A percentile compares a stretch with the other conserved stretches of the same genome.
Conservation (phyloP, 2,329 filamentous ascomycete genomes). For the Seiridium unicorne region DNA sequence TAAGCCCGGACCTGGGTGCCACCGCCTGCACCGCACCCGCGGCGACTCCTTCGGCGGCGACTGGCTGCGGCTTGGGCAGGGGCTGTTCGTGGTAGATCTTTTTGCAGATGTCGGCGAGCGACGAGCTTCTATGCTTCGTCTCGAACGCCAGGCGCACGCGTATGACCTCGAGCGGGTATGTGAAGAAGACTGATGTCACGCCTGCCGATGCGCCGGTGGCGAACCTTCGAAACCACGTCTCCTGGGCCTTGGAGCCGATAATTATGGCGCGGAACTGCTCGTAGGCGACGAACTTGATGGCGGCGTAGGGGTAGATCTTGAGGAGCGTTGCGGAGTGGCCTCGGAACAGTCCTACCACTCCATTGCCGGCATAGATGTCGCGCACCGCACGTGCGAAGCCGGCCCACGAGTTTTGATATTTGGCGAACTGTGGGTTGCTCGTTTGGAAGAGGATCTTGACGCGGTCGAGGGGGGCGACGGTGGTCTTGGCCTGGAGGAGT, state of each 20-base stretch:
- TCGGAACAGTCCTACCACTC: conserved; percentile 76
- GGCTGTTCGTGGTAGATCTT: conserved; percentile 83
- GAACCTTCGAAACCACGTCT: conserved; percentile 77
- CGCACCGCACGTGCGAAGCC: conserved; percentile 80
- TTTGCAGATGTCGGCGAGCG: conserved; percentile 72
- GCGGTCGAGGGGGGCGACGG: conserved; percentile 92
- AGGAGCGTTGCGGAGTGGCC: conserved; percentile 93
- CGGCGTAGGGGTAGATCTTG: conserved; percentile 95
- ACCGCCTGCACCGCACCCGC: conserved; percentile 47
- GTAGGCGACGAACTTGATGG: conserved; percentile 97
- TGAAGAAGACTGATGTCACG: conserved; percentile 90
- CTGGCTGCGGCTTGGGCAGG: conserved; percentile 22
- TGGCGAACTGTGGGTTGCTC: conserved; percentile 88
- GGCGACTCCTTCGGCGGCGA: conserved; percentile 35
- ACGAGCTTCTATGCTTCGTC: conserved; percentile 74
- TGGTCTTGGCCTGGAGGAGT: conserved; percentile 75
- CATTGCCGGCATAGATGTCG: conserved; percentile 78
- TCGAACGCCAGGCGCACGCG: conserved; percentile 93
- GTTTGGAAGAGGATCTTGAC: conserved; percentile 99
- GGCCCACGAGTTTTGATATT: conserved; percentile 87
- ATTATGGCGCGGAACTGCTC: conserved; percentile 85
- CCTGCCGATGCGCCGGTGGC: conserved; percentile 74
- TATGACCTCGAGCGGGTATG: conserved; percentile 91
- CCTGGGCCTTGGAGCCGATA: conserved; percentile 69
- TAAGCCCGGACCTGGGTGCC: conserved; percentile 65